phyloP scores from a whole-genome alignment of 2,329 filamentous ascomycete species.

The Stemphylium lycopersici region DNA sequence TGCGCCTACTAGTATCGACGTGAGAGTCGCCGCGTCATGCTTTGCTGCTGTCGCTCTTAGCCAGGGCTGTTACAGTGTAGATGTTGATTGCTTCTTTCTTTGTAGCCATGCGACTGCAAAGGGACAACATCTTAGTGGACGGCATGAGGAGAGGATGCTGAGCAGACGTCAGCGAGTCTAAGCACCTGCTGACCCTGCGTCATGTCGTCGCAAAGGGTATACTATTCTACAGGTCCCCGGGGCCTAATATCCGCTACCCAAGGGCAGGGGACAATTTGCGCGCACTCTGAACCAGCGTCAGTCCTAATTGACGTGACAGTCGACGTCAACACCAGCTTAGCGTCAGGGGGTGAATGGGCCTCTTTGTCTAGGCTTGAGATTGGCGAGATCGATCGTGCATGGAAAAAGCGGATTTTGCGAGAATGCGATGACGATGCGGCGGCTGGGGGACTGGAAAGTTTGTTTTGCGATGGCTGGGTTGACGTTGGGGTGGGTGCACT shows the following conservation, averaged over 20 bases:
- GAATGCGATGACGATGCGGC: slow-evolving; percentile 23
- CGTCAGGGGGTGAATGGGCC: slow-evolving; percentile 25
- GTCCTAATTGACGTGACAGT: slow-evolving; percentile 10
- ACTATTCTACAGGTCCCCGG: background rate
- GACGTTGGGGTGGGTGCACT: slow-evolving; percentile 18
- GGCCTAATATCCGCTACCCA: background rate
- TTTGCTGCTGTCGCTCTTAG: background rate
- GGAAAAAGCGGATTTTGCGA: slow-evolving; percentile 17
- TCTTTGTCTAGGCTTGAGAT: slow-evolving; percentile 24
- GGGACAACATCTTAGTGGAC: background rate
- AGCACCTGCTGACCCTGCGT: background rate
- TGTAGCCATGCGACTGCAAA: background rate
- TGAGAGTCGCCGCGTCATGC: slow-evolving; percentile 1
- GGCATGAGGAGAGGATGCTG: background rate
- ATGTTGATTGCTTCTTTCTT: background rate
- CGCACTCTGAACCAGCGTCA: background rate
- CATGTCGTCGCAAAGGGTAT: slow-evolving; percentile 1
- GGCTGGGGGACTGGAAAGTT: slow-evolving; percentile 8
- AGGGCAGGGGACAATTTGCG: background rate
- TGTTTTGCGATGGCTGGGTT: slow-evolving; percentile 19
- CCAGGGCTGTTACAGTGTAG: background rate
- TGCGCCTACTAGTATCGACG: slow-evolving; percentile 1
- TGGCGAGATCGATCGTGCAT: slow-evolving; percentile 31
- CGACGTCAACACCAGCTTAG: slow-evolving; percentile 34
- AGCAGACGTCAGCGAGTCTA: background rate